Evolutionary conservation across 106 monocot genomes (phyloP), one percentile per base, ranked within the genome.

Genomic region (Xerophyta viscosa): DNA sequence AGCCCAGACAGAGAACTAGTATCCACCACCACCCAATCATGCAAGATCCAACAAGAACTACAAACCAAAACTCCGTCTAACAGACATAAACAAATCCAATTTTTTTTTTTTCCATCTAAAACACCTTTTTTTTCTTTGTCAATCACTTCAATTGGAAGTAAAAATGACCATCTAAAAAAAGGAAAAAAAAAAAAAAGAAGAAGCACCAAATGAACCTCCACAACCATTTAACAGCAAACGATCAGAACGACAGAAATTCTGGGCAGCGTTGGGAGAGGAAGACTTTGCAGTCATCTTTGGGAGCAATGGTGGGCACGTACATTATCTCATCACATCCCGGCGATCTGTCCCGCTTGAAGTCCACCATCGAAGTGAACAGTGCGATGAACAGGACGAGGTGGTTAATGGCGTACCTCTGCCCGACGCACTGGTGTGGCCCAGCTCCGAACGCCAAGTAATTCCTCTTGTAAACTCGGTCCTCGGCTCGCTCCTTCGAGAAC

Each of bases 351-450:
- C 94, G 53, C 60, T 62, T 43, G 67, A 88, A 96, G 37, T 96
- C 88, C 2, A 88, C 24, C 25, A 88, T 18, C 1, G 94, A 81
- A 9, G 76, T 78, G 58, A 96, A 84, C 20, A 85, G 43, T 9
- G 94, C 74, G 25, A 96, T 71, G 71, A 96, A 96, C 24, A 96
- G 59, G 0, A 85, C 60, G 20, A 96, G 75, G 41, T 96, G 94
- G 52, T 82, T 88, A 27, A 96, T 51, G 27, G 94, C 94, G 64
- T 96, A 96, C 9, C 84, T 51, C 65, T 96, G 94, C 3, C 94
- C 94, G 17, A 79, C 84, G 60, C 94, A 96, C 67, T 88, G 84
- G 73, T 96, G 94, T 18, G 88, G 56, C 46, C 94, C 94, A 2
- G 94, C 84, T 2, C 94, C 94, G 70, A 96, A 96, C 14, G 84